Evolutionary conservation across 106 monocot species (phyloP), one percentile per base, ranked within the genome.

Genomic region (Dendrobium chrysotoxum): DNA sequence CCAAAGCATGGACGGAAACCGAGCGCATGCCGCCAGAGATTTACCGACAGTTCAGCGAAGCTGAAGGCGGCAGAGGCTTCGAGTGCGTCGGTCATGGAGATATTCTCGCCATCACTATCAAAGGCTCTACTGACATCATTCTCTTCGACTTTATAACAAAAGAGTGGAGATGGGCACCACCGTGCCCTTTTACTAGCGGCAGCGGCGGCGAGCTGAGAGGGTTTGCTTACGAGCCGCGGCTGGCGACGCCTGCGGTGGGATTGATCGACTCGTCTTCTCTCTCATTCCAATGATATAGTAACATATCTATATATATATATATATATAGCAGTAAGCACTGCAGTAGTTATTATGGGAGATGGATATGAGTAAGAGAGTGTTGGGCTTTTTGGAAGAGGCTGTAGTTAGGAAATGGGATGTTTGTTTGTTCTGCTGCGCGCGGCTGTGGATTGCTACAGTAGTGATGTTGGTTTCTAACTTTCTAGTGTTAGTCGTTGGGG

Each of bases 111-210:
- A 61, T 99, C 45, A 86, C 84, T 3, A 80, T 85, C 47, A 72
- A 58, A 28, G 83, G 83, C 21, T 78, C 82, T 25, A 25, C 41
- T 4, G 68, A 85, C 13, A 78, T 89, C 23, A 61, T 95, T 28
- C 54, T 95, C 50, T 92, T 89, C 79, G 89, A 95, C 55, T 78
- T 82, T 18, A 7, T n/a, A 8, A 47, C 82, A 38, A 89, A 82
- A 68, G 86, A 68, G 76, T 99, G 98, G 98, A 67, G 79, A 83
- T 99, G 95, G 98, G 88, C 88, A 0, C 91, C 93, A 40, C 82
- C 86, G 4, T 91, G 91, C 75, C 98, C 87, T 23, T 99, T 89
- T 75, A 28, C 15, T 26, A 50, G 1, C 38, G 45, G 26, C 42
- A 23, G 21, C 5, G 84, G 77, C 30, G 67, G 71, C 0, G 92